Evolutionary conservation across 192 early-diverging fungal species (phyloP).

Genomic region (Dissophora ornata): DNA sequence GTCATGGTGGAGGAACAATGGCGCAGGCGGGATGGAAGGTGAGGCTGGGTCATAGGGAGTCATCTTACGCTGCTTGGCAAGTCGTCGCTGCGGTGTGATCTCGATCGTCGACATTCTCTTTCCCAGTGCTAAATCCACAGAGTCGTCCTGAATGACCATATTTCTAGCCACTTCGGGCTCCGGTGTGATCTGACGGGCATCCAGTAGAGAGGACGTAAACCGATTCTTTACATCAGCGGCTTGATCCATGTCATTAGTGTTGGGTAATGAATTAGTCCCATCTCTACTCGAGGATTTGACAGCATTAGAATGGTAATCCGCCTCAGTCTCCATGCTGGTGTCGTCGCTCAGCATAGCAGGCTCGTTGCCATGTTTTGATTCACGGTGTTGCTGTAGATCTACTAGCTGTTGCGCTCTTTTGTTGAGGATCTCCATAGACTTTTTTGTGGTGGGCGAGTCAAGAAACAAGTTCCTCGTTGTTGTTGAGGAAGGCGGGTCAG

Average conservation of each 20-base stretch:
- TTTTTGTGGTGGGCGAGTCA: constrained; percentile 29
- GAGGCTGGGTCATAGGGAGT: background rate
- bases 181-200: background rate
- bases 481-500: background rate
- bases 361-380: too few species aligned
- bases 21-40: background rate
- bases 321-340: too few species aligned
- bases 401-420: constrained; percentile 16
- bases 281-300: too few species aligned
- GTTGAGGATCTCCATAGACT: constrained; percentile 22
- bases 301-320: too few species aligned
- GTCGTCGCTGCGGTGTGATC: constrained; percentile 30
- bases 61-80: constrained; percentile 27
- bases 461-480: constrained; percentile 13
- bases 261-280: too few species aligned
- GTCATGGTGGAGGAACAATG: background rate
- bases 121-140: constrained; percentile 20
- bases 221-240: background rate
- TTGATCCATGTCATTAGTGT: too few species aligned
- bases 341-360: too few species aligned
- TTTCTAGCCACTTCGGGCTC: constrained; percentile 1
- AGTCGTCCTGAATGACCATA: constrained; percentile 2
- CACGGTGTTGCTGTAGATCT: constrained; percentile 9
- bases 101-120: constrained; percentile 27
- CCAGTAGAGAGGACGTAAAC: background rate